These are phyloP conservation scores for Spongospora subterranea DNA, from an alignment of 208 protist genomes.

Conservation along the genomic window DNA sequence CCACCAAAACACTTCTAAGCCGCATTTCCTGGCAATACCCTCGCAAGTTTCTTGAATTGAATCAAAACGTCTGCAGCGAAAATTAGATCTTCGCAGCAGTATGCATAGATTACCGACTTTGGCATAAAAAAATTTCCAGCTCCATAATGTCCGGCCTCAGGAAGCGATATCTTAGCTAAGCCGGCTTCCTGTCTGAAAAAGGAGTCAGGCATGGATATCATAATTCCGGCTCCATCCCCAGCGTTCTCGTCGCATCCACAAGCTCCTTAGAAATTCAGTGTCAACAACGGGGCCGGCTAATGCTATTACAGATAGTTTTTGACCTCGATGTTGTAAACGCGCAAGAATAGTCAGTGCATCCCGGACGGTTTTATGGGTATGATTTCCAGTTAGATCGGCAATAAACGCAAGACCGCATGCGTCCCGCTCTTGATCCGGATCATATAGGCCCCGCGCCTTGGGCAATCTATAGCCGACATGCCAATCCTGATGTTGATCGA, in stretches of 20 bases:
- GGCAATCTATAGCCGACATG: not conserved
- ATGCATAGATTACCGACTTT: slow-evolving; percentile 24
- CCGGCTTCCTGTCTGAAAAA: slow-evolving; percentile 55
- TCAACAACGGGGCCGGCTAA: too few relatives aligned
- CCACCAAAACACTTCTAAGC: not conserved
- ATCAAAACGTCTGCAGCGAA: slow-evolving; percentile 13
- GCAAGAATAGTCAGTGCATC: not conserved
- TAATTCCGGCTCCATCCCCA: slow-evolving; percentile 59
- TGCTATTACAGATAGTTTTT: too few relatives aligned
- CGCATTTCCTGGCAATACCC: not conserved
- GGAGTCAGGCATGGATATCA: slow-evolving; percentile 56
- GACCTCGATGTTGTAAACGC: not conserved
- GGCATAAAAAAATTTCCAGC: slow-evolving; percentile 58
- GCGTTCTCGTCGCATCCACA: slow-evolving; percentile 56
- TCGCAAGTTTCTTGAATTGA: not conserved
- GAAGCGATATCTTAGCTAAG: not conserved
- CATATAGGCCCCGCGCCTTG: not conserved
- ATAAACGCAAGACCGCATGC: not conserved
- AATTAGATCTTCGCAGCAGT: slow-evolving; percentile 32
- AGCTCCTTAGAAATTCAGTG: slow-evolving; percentile 16
- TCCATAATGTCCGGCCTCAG: slow-evolving; percentile 54
- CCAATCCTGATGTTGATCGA: not conserved
- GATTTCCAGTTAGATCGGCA: not conserved
- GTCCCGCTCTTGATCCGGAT: not conserved
- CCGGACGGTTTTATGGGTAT: not conserved